Percentiles rank a stretch among this genome's conserved stretches.
These are phyloP conservation scores for Goffeauzyma gilvescens DNA, from an alignment of 768 basidiomycete genomes.

Conservation along the genomic window DNA sequence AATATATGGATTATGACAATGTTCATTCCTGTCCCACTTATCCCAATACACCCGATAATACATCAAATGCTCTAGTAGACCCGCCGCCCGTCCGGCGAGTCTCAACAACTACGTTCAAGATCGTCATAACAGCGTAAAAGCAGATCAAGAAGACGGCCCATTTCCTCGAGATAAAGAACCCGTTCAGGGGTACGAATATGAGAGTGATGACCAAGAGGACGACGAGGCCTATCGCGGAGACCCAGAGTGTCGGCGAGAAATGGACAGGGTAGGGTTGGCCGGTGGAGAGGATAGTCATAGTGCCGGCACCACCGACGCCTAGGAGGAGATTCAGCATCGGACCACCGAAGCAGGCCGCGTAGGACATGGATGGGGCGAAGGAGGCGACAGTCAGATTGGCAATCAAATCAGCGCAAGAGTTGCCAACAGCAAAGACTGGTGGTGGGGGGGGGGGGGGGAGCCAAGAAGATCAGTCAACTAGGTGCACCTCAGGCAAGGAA, in stretches of 20 bases:
- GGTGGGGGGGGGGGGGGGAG: too few species aligned
- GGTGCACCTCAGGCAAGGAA: too few species aligned
- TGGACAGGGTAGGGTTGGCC: slow-evolving; percentile 47
- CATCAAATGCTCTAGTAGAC: too few species aligned
- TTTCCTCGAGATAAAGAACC: slow-evolving; percentile 52
- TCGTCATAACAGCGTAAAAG: slow-evolving; percentile 59
- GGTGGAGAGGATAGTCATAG: slow-evolving; percentile 56
- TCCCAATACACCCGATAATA: too few species aligned
- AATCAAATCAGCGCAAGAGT: slow-evolving; percentile 87
- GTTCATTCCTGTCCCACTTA: too few species aligned
- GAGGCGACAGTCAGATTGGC: slow-evolving; percentile 88
- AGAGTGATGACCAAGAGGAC: slow-evolving; percentile 54
- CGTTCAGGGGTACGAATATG: slow-evolving; percentile 66
- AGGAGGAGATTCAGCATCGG: slow-evolving; percentile 34
- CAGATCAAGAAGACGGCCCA: slow-evolving; percentile 68
- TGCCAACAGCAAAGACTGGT: slow-evolving; percentile 73
- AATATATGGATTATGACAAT: too few species aligned
- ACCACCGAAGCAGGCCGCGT: slow-evolving; percentile 26
- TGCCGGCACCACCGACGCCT: slow-evolving; percentile 79
- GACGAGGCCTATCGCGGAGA: slow-evolving; percentile 67
- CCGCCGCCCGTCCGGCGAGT: slow-evolving; percentile 36
- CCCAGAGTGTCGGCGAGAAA: slow-evolving; percentile 64
- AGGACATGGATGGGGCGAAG: slow-evolving; percentile 31
- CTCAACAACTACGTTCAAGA: slow-evolving; percentile 61
- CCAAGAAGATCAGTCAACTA: too few species aligned